Percentiles rank a stretch among this genome's conserved stretches.
Conservation (phyloP, 345 rosid genomes). For the Sapria himalayana region DNA sequence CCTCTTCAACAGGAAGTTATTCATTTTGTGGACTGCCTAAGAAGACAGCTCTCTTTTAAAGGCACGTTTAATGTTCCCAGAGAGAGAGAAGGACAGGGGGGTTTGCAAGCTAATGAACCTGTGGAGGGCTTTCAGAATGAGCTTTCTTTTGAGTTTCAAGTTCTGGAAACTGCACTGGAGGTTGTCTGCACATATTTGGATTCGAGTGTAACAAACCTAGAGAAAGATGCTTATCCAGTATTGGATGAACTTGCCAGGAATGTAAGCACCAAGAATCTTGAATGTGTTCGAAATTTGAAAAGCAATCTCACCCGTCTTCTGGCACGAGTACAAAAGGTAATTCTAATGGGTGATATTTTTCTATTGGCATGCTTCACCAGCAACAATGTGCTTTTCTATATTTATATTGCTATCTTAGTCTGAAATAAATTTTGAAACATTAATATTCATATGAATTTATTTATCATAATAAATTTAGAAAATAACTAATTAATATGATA, state of each 20-base stretch:
- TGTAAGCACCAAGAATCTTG: constrained; percentile 89
- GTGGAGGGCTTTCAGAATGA: constrained; percentile 57
- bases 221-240: constrained; percentile 69
- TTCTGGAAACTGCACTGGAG: constrained; percentile 86
- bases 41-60: constrained; percentile 49
- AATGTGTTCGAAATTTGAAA: constrained; percentile 69
- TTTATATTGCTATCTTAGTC: neutral
- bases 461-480: too few species aligned
- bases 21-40: constrained; percentile 50
- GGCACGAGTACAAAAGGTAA: constrained; percentile 86
- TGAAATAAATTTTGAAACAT: neutral
- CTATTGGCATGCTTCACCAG: neutral
- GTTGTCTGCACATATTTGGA: constrained; percentile 54
- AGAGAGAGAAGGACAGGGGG: constrained; percentile 17
- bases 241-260: constrained; percentile 75
- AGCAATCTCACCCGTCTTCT: constrained; percentile 76
- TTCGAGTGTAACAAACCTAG: constrained; percentile 42
- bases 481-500: too few species aligned
- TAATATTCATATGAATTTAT: too few species aligned
- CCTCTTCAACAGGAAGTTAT: constrained; percentile 66
- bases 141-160: constrained; percentile 91
- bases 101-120: constrained; percentile 27
- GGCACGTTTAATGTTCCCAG: constrained; percentile 11
- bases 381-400: neutral
- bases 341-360: neutral